phyloP scores from a whole-genome alignment of 305 asterid genomes.

The Petunia hybrid region DNA sequence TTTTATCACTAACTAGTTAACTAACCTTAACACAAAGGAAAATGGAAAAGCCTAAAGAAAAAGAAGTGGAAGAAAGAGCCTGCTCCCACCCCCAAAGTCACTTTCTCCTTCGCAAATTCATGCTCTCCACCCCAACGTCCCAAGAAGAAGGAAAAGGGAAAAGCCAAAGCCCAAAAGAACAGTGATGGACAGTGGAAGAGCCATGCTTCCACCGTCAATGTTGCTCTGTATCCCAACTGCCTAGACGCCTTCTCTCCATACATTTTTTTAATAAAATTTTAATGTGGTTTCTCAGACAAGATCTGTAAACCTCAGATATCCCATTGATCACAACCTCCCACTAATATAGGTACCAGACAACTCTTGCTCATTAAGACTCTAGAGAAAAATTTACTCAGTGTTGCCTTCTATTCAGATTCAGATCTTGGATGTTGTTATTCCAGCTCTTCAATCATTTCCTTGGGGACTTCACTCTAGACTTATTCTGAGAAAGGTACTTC shows the following conservation, averaged over 20 bases:
- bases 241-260: neutral
- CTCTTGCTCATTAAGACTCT: neutral
- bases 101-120: neutral
- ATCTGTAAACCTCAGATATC: neutral
- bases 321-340: neutral
- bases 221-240: neutral
- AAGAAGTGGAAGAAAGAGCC: neutral
- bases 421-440: neutral
- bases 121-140: conserved; percentile 8
- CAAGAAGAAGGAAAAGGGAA: too few relatives aligned
- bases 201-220: neutral
- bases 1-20: neutral
- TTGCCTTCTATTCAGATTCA: neutral
- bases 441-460: neutral
- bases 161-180: neutral
- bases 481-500: neutral
- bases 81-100: neutral
- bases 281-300: too few relatives aligned
- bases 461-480: neutral
- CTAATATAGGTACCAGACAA: neutral
- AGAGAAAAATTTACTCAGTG: neutral
- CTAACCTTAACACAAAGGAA: conserved; percentile 7
- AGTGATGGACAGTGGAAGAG: neutral
- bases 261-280: too few relatives aligned
- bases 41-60: conserved; percentile 11